Conservation (phyloP, 768 basidiomycete species). For the Leccinellum luteum region DNA sequence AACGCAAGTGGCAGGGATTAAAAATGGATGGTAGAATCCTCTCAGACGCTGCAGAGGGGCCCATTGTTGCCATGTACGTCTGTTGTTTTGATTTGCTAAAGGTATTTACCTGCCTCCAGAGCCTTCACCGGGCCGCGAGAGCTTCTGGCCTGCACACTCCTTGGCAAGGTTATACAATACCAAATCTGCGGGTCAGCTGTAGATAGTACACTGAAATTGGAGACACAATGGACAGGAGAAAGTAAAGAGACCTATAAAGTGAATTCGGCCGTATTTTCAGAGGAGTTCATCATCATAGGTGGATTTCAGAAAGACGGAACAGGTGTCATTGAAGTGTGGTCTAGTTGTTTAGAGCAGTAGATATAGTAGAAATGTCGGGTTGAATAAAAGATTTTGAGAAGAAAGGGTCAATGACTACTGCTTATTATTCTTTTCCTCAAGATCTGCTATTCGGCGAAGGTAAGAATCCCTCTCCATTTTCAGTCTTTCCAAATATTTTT, state of each 20-base stretch:
- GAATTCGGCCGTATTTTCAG: slow-evolving; percentile 55
- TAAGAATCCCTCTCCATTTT: slow-evolving; percentile 54
- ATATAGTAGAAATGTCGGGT: not conserved
- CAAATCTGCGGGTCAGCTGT: slow-evolving; percentile 40
- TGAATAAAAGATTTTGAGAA: not conserved
- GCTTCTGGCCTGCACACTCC: slow-evolving; percentile 57
- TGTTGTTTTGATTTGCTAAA: not conserved
- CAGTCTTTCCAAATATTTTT: slow-evolving; percentile 65
- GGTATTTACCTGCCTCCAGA: slow-evolving; percentile 31
- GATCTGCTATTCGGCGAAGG: slow-evolving; percentile 53
- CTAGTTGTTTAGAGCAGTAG: slow-evolving; percentile 8
- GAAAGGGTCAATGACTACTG: not conserved
- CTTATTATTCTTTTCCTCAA: slow-evolving; percentile 40
- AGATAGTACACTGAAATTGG: slow-evolving; percentile 38
- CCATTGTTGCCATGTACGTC: slow-evolving; percentile 66
- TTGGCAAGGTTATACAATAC: slow-evolving; percentile 56
- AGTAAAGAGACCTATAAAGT: slow-evolving; percentile 54
- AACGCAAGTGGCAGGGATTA: slow-evolving; percentile 74
- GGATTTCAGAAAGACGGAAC: slow-evolving; percentile 57
- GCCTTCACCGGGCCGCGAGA: slow-evolving; percentile 46
- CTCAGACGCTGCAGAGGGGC: slow-evolving; percentile 63
- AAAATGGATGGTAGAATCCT: slow-evolving; percentile 43
- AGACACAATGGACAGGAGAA: slow-evolving; percentile 46
- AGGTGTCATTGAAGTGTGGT: slow-evolving; percentile 67
- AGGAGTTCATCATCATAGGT: slow-evolving; percentile 53